phyloP scores from a whole-genome alignment of 1,284 basidiomycete genomes.

The Pseudozyma tsukubaensis region DNA sequence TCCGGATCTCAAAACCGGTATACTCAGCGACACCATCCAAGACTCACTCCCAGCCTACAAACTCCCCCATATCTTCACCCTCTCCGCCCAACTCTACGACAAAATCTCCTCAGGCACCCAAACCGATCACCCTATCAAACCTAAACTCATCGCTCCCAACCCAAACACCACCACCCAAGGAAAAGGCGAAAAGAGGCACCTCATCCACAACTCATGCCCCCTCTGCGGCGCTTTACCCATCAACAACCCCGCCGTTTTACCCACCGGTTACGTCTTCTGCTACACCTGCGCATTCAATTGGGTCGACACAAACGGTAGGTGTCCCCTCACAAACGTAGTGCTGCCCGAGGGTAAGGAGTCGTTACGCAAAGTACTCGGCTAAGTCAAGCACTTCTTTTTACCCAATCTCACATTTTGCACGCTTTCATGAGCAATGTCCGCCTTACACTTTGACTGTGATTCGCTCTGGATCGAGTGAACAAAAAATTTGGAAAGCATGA shows the following conservation, averaged over 20 bases:
- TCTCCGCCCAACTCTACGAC: constrained; percentile 29
- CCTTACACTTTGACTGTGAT: neutral
- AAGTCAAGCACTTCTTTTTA: constrained; percentile 14
- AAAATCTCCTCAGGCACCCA: neutral
- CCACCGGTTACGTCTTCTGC: constrained; percentile 94
- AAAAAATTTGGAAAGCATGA: too few relatives aligned
- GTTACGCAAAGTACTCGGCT: constrained; percentile 85
- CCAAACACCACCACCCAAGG: constrained; percentile 43
- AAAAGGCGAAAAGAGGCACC: constrained; percentile 8
- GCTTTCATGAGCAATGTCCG: neutral
- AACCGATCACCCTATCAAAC: neutral
- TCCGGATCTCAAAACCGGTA: constrained; percentile 14
- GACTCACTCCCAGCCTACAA: constrained; percentile 16
- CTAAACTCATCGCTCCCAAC: neutral
- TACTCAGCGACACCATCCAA: neutral
- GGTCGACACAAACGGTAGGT: constrained; percentile 80
- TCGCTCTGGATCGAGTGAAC: neutral
- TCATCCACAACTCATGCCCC: constrained; percentile 82
- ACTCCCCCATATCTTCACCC: constrained; percentile 26
- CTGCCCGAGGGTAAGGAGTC: constrained; percentile 77
- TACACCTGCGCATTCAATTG: constrained; percentile 90
- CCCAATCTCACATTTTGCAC: neutral
- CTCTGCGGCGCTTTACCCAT: constrained; percentile 79
- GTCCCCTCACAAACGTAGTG: constrained; percentile 86
- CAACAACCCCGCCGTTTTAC: constrained; percentile 88